Percentiles rank a stretch among this genome's conserved stretches.
phyloP scores from a whole-genome alignment of 805 yeast species.

The Maudiozyma saulgeensis region DNA sequence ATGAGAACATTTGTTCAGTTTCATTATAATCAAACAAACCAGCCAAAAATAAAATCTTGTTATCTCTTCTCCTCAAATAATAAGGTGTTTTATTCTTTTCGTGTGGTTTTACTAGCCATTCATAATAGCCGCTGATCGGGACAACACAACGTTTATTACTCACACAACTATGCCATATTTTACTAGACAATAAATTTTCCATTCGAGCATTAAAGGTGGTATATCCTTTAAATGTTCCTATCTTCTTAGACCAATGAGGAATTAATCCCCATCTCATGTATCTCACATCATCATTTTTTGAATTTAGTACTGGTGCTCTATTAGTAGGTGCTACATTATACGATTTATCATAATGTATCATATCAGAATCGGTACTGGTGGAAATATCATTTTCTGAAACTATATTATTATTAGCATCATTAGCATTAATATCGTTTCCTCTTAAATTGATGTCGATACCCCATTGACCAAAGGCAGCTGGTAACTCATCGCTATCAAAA shows the following conservation, averaged over 20 bases:
- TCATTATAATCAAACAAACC: constrained; percentile 37
- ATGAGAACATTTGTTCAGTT: constrained; percentile 33
- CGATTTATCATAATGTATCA: constrained; percentile 16
- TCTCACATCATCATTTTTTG: constrained; percentile 23
- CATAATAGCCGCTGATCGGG: constrained; percentile 78
- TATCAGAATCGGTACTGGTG: background rate
- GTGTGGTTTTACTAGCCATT: constrained; percentile 46
- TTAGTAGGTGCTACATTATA: constrained; percentile 59
- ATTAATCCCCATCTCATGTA: constrained; percentile 76
- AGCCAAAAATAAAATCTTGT: constrained; percentile 53
- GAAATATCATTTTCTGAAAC: constrained; percentile 10
- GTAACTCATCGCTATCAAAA: constrained; percentile 17
- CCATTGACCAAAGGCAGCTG: constrained; percentile 7
- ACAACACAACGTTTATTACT: constrained; percentile 55
- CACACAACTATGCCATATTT: constrained; percentile 49
- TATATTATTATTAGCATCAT: constrained; percentile 1
- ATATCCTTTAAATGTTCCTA: constrained; percentile 27
- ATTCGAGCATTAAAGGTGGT: constrained; percentile 69
- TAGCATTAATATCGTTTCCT: background rate
- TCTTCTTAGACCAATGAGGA: constrained; percentile 52
- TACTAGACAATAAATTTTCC: constrained; percentile 28
- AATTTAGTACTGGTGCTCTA: constrained; percentile 33
- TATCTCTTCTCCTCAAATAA: constrained; percentile 47
- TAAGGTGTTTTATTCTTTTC: constrained; percentile 45
- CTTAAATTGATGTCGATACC: background rate